Base-by-base conservation (phyloP, 1,139 yeast genomes). In the Magnusiomyces ingens region DNA sequence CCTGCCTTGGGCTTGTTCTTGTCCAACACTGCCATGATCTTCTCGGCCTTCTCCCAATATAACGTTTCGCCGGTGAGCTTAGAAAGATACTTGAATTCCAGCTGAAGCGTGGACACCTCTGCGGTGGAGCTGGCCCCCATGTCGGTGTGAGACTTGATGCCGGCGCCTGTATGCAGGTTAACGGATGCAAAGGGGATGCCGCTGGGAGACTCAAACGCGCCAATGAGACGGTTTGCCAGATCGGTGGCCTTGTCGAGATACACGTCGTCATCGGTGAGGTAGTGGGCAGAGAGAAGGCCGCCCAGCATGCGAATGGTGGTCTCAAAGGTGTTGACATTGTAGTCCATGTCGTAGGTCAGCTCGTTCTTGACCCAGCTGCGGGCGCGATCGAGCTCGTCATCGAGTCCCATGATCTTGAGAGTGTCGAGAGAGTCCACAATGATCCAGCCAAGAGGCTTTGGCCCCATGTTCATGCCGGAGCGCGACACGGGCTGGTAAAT, bases 271-370 rank as follows among this genome's bases (percentile, higher is more conserved):
- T 77, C 72, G 1, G 93, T 77, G 42, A 90, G 71, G 62, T 87
- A 84, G 66, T 81, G 82, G 0, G 96, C 95, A 1, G 96, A 84
- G 52, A 91, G 72, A 21, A 91, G 74, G 0, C 98, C 98, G 45
- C 98, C 98, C 49, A 91, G 73, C 95, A 90, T 89, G 63, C 97
- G 77, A 60, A 89, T 91, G 3, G 98, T 89, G 12, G 97, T 89
- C 67, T 91, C 98, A 68, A 91, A 91, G 2, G 89, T 84, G 66
- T 84, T 89, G 49, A 90, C 95, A 41, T 80, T 78, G 62, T 82
- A 79, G 65, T 89, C 87, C 63, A 87, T 80, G 61, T 82, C 79
- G 60, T 81, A 84, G 42, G 69, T 66, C 50, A 84, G 68, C 47
- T 76, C 81, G 50, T 81, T 73, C 52, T 77, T 75, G 52, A 91